Evolutionary conservation across 176 grass and related monocot species (phyloP).

Genomic region (Microstegium vimineum): DNA sequence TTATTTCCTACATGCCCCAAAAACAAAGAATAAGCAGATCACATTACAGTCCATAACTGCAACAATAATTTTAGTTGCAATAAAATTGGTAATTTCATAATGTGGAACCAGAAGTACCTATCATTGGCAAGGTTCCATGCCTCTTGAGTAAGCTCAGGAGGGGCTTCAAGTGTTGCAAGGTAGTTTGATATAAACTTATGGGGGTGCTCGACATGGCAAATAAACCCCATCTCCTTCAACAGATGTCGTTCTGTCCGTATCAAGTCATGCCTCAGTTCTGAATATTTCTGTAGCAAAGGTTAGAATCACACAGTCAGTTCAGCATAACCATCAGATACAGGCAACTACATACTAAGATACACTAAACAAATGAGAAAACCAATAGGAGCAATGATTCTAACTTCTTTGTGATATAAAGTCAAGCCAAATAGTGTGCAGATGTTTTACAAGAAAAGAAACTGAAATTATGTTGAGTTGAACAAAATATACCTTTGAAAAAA

Average conservation of each 20-base stretch:
- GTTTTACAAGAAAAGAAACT: neutral
- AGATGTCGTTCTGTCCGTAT: conserved; percentile 78
- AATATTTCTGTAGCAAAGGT: conserved; percentile 60
- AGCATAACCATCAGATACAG: conserved; percentile 5
- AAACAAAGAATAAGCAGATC: neutral
- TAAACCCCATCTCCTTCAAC: conserved; percentile 90
- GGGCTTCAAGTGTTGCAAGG: conserved; percentile 68
- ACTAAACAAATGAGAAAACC: neutral
- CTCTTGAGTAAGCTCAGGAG: conserved; percentile 65
- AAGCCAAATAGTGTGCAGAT: neutral
- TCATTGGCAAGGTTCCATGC: conserved; percentile 98
- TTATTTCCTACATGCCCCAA: neutral
- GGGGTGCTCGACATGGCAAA: conserved; percentile 91
- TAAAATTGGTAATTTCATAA: neutral
- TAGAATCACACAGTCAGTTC: conserved; percentile 7
- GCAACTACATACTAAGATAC: neutral
- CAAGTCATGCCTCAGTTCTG: conserved; percentile 76
- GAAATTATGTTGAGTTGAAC: conserved; percentile 9
- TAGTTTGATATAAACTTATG: conserved; percentile 97
- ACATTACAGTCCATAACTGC: neutral
- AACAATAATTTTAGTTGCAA: neutral
- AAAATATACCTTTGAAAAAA: conserved; percentile 56
- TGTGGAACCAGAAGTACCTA: conserved; percentile 48
- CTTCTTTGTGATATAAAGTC: neutral
- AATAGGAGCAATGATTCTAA: neutral